Conservation (phyloP, 2,329 filamentous ascomycete species). For the Apiospora hydei region DNA sequence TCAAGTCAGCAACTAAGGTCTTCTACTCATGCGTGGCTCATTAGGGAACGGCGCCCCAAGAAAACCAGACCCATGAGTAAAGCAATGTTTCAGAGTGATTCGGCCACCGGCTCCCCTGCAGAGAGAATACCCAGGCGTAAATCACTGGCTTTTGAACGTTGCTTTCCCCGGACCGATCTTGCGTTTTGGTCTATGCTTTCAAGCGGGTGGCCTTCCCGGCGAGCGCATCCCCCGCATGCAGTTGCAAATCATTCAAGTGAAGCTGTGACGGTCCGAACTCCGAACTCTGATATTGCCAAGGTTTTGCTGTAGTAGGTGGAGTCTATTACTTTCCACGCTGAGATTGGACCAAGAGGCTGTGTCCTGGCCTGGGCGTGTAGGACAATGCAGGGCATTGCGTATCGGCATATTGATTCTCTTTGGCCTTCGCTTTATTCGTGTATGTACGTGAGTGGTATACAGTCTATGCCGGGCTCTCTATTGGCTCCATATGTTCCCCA, state of each 20-base stretch:
- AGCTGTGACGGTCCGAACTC: background rate
- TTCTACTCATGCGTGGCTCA: background rate
- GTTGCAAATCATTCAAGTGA: background rate
- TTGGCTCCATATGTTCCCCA: background rate
- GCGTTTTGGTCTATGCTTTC: background rate
- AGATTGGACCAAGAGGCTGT: background rate
- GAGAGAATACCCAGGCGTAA: background rate
- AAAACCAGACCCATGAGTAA: background rate
- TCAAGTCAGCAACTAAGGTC: background rate
- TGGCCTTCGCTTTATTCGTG: conserved; percentile 6
- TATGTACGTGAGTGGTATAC: conserved; percentile 25
- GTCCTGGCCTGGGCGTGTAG: background rate
- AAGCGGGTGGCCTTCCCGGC: background rate
- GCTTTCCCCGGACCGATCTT: background rate
- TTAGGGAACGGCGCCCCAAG: background rate
- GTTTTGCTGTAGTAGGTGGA: background rate
- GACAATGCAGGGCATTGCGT: background rate
- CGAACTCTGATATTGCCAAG: background rate
- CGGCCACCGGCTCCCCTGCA: background rate
- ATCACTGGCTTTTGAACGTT: background rate
- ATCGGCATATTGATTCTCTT: background rate
- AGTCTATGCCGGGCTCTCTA: conserved; percentile 23
- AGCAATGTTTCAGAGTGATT: background rate
- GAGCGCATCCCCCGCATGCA: conserved; percentile 11
- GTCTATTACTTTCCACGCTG: background rate